Base-by-base conservation (phyloP, 2,329 filamentous ascomycete species). In the Fusarium nygamai region DNA sequence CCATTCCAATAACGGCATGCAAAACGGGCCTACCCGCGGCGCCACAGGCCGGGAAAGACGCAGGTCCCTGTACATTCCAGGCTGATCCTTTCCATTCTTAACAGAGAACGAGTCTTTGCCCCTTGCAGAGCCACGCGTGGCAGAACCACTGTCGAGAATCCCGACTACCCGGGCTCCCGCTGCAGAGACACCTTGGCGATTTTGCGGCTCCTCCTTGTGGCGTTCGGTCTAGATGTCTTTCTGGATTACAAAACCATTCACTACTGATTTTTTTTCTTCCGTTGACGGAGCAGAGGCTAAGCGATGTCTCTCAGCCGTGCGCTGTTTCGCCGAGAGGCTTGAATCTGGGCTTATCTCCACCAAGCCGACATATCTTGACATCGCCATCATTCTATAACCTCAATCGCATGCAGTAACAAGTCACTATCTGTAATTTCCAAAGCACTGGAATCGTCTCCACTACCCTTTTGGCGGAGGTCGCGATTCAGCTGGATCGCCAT, bases 11-110 rank as follows among this genome's bases (percentile, higher is more conserved):
- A 22, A 20, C 22, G 4, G 22, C 13, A 5, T 31, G 22, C 27
- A 44, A 44, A 66, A 24, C 51, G 64, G 64, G 62, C 38, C 44
- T 51, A 60, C 64, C 64, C 64, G 62, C 20, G 27, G 34, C 44
- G 47, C 46, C n/a, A 61, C 61, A 27, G 6, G n/a, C 22, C 16
- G 20, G 33, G 16, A 27, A 33, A 22, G 19, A 39, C 22, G 24
- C 39, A 29, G 16, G 29, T 27, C n/a, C 24, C 2, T 44, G 11
- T 22, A 19, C 64, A 67, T 67, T 67, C 62, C 62, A 34, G 33
- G 19, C 31, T 13, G 44, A 67, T 67, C 62, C 12, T 33, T 67
- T 67, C 64, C 51, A 29, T 59, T 44, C 39, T 67, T 22, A 20
- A 47, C 19, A 5, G 19, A 20, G 44, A 34, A 48, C 17, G 17